These are phyloP conservation scores for Cystobasidium pallidum DNA, from an alignment of 1,284 basidiomycete genomes.

Conservation along the genomic window DNA sequence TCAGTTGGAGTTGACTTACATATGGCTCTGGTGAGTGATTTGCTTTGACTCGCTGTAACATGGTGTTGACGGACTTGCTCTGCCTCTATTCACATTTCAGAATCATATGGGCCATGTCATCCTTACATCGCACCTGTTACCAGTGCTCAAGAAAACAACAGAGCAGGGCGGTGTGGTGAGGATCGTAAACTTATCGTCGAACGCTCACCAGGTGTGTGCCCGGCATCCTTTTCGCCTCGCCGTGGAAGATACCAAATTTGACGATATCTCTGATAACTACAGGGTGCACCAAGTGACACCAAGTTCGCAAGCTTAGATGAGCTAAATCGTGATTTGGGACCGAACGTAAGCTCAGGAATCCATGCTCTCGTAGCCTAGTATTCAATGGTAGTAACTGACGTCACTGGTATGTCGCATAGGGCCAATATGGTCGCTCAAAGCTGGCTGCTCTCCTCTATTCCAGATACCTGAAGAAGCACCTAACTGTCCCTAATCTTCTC, in stretches of 20 bases:
- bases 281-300: slow-evolving; percentile 39
- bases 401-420: not conserved
- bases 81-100: not conserved
- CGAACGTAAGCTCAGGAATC: slow-evolving; percentile 17
- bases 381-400: no score
- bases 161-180: slow-evolving; percentile 31
- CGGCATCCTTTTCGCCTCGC: no score
- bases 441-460: slow-evolving; percentile 42
- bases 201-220: slow-evolving; percentile 43
- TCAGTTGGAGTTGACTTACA: slow-evolving; percentile 37
- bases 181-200: slow-evolving; percentile 34
- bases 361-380: no score
- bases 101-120: slow-evolving; percentile 45
- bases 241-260: no score
- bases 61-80: not conserved
- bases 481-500: slow-evolving; percentile 38
- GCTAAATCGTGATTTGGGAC: slow-evolving; percentile 43
- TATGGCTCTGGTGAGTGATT: slow-evolving; percentile 32
- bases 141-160: slow-evolving; percentile 41
- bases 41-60: no score
- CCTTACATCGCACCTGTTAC: slow-evolving; percentile 37
- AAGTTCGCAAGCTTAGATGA: slow-evolving; percentile 43
- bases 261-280: no score
- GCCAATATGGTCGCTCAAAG: slow-evolving; percentile 30
- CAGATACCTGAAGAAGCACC: slow-evolving; percentile 41